These are phyloP conservation scores for Trichoderma sp. DNA, from an alignment of 2,329 filamentous ascomycete genomes.

Conservation along the genomic window DNA sequence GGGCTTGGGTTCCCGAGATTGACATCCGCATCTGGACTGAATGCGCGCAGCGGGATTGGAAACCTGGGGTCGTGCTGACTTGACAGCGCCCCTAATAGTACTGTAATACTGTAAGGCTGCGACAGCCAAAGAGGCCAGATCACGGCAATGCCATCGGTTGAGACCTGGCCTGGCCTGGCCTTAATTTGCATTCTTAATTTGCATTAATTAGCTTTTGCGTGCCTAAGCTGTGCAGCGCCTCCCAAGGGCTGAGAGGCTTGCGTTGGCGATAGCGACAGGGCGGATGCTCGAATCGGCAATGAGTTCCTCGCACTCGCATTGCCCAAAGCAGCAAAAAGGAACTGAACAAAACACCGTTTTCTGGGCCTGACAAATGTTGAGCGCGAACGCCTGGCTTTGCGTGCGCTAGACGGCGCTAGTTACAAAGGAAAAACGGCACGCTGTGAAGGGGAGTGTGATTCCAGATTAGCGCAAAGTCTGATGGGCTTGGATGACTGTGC, in stretches of 20 bases:
- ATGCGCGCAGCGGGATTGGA: slow-evolving; percentile 18
- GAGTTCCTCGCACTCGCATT: neutral
- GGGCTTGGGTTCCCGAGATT: neutral
- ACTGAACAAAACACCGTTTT: neutral
- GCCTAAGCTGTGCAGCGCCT: slow-evolving; percentile 1
- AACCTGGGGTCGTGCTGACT: slow-evolving; percentile 24
- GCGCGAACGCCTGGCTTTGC: neutral
- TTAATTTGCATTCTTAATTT: neutral
- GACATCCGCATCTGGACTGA: slow-evolving; percentile 15
- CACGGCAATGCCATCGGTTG: slow-evolving; percentile 22
- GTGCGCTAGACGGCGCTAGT: slow-evolving; percentile 1
- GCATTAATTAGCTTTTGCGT: neutral
- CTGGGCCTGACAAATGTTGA: slow-evolving; percentile 3
- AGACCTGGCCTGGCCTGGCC: neutral
- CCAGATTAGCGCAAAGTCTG: slow-evolving; percentile 22
- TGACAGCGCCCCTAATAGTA: neutral
- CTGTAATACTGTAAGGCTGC: slow-evolving; percentile 7
- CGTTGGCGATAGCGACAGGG: neutral
- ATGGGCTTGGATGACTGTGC: slow-evolving; percentile 22
- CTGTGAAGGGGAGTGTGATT: slow-evolving; percentile 1
- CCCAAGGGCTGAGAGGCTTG: neutral
- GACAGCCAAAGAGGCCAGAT: slow-evolving; percentile 11
- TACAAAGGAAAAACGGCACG: neutral
- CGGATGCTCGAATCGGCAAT: neutral
- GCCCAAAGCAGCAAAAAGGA: neutral